These are phyloP conservation scores for Diospyros kaki DNA, from an alignment of 148 eudicot genomes.

Conservation along the genomic window DNA sequence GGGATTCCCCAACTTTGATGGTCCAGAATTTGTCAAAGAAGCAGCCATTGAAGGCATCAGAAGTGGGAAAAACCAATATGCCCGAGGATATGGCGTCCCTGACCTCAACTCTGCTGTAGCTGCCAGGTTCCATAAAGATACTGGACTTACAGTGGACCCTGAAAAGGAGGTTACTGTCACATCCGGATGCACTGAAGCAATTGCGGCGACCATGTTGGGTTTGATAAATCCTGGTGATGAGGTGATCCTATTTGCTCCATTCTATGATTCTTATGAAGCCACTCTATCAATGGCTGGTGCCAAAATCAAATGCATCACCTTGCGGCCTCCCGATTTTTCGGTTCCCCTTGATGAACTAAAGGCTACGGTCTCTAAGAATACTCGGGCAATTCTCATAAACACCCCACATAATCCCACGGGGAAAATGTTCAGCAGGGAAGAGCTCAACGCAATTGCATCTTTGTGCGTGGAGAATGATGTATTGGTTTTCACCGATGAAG, in stretches of 20 bases:
- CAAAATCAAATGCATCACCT: constrained; percentile 60
- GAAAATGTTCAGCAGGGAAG: constrained; percentile 84
- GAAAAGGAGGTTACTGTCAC: constrained; percentile 97
- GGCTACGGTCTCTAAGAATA: constrained; percentile 55
- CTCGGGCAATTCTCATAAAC: constrained; percentile 86
- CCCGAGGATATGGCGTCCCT: constrained; percentile 91
- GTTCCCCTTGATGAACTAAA: constrained; percentile 81
- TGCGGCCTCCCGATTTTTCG: constrained; percentile 75
- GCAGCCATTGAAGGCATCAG: constrained; percentile 89
- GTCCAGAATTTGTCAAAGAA: constrained; percentile 94
- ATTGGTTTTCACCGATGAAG: constrained; percentile 88
- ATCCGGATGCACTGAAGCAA: constrained; percentile 99
- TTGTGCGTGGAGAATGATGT: constrained; percentile 83
- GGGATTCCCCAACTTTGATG: constrained; percentile 98
- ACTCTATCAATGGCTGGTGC: constrained; percentile 99
- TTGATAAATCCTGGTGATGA: constrained; percentile 94
- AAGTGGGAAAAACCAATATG: constrained; percentile 90
- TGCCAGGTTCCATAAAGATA: constrained; percentile 75
- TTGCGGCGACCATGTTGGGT: constrained; percentile 92
- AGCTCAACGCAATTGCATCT: constrained; percentile 72
- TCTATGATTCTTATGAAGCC: constrained; percentile 94
- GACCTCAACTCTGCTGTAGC: constrained; percentile 88
- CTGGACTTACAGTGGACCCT: constrained; percentile 75
- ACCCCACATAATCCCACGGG: constrained; percentile 98
- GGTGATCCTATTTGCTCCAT: constrained; percentile 91